Evolutionary conservation across 2,329 filamentous ascomycete species (phyloP), one percentile per base, ranked within the genome.

Genomic region (Myriosclerotinia duriaeana): DNA sequence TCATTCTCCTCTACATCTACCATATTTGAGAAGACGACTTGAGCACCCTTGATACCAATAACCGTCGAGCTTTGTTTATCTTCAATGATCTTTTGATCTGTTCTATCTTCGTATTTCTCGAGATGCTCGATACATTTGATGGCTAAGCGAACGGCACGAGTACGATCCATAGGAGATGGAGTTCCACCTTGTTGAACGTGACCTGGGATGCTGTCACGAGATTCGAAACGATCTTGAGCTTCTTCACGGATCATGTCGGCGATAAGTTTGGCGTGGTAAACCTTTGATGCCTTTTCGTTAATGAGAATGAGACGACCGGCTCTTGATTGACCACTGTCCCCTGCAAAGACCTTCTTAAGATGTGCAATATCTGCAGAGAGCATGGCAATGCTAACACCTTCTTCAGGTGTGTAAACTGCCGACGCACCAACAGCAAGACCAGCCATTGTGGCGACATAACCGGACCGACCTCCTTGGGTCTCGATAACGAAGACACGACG

Each of bases 401-500:
- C 93, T 79, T 99, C 95, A 1, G 95, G 95, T 6, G 94, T 98
- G 79, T 99, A 99, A 15, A 98, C 93, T 0, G 94, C 93, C 17
- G 91, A 85, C 11, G 95, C 95, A 65, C 95, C 95, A 20, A 98
- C 92, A n/a, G 89, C 88, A 17, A 99, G 86, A 60, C 94, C 95
- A 17, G 91, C 93, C 66, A 97, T 85, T 0, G 92, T 96, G 38
- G 94, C 94, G 68, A 98, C 87, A 78, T 98, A 99, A 26, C 95
- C 95, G 5, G 92, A 97, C 66, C 91, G 89, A 46, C 95, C 95
- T 74, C 95, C 95, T 80, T 99, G 95, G 0, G 95, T 98, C 80
- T 99, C 95, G 65, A 99, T 94, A 64, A 99, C 93, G 79, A 99
- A 99, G 65, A 98, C 94, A 69, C 95, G 89, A 54, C 95, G 89